Conservation (phyloP, 2,329 filamentous ascomycete genomes). For the Penicillium sp. region DNA sequence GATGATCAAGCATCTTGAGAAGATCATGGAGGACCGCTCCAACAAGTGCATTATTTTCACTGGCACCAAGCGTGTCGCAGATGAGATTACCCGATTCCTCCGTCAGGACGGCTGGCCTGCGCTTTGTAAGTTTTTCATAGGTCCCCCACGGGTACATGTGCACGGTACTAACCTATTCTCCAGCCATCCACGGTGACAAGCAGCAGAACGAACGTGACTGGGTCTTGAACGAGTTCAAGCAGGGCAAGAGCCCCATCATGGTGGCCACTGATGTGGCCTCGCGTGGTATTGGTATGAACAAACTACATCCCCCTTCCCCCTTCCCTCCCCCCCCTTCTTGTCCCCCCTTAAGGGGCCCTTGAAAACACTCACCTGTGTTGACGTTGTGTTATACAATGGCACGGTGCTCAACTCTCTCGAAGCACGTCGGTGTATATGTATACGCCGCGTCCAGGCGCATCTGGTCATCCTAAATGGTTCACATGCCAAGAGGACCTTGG, state of each 20-base stretch:
- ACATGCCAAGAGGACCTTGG: constrained; percentile 82
- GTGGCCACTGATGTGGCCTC: constrained; percentile 99
- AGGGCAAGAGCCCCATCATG: constrained; percentile 99
- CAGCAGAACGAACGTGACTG: constrained; percentile 99
- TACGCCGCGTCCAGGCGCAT: constrained; percentile 88
- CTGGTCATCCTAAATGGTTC: constrained; percentile 73
- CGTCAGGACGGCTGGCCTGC: constrained; percentile 98
- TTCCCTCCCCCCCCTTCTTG: constrained; percentile 31
- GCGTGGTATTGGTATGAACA: constrained; percentile 99
- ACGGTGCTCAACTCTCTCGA: constrained; percentile 86
- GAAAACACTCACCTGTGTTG: constrained; percentile 46
- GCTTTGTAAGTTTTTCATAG: constrained; percentile 65
- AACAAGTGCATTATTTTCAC: constrained; percentile 97
- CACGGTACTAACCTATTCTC: constrained; percentile 37
- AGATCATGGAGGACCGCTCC: constrained; percentile 92
- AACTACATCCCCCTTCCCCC: constrained; percentile 50
- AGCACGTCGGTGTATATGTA: constrained; percentile 83
- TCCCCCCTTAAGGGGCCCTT: constrained; percentile 30
- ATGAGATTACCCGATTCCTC: constrained; percentile 95
- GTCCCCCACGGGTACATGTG: background rate
- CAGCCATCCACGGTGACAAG: constrained; percentile 98
- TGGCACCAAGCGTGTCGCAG: constrained; percentile 82
- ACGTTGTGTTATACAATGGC: constrained; percentile 60
- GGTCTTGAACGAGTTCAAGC: constrained; percentile 99
- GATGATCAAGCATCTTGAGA: constrained; percentile 97